Percentiles rank a stretch among this genome's conserved stretches.
Evolutionary conservation across 768 basidiomycete genomes (phyloP).

Genomic region (Psilocybe subaeruginosa): DNA sequence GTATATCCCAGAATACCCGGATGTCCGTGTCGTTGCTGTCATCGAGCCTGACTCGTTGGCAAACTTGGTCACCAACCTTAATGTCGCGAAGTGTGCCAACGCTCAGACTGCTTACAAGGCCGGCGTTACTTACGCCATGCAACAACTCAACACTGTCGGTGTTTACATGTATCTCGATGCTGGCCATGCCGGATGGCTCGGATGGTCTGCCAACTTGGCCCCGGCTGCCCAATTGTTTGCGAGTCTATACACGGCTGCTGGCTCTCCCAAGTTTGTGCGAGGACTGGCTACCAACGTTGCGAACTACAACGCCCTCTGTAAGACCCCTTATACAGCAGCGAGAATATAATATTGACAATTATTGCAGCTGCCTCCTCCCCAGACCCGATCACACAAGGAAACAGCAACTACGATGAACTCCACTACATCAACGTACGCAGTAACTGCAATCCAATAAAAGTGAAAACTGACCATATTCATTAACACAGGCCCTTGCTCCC

Average conservation of each 20-base stretch:
- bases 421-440: constrained; percentile 55
- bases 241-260: constrained; percentile 50
- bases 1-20: constrained; percentile 46
- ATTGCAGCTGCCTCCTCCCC: constrained; percentile 46
- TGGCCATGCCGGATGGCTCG: constrained; percentile 68
- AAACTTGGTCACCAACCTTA: constrained; percentile 71
- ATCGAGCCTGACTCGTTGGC: constrained; percentile 71
- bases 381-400: constrained; percentile 63
- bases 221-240: constrained; percentile 62
- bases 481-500: constrained; percentile 51
- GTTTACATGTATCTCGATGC: constrained; percentile 68
- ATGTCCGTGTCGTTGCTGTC: constrained; percentile 65
- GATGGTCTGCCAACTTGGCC: constrained; percentile 65
- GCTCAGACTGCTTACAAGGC: constrained; percentile 56
- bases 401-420: constrained; percentile 64
- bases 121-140: constrained; percentile 57
- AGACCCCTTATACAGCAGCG: not conserved
- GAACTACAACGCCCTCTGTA: constrained; percentile 47
- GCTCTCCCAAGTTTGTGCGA: constrained; percentile 58
- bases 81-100: constrained; percentile 54
- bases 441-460: not conserved
- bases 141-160: constrained; percentile 55
- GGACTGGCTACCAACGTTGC: constrained; percentile 64
- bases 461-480: not conserved
- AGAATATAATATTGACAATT: constrained; percentile 32